These are phyloP conservation scores for Nicotiana tabacum DNA, from an alignment of 257 asterid species.

Conservation along the genomic window DNA sequence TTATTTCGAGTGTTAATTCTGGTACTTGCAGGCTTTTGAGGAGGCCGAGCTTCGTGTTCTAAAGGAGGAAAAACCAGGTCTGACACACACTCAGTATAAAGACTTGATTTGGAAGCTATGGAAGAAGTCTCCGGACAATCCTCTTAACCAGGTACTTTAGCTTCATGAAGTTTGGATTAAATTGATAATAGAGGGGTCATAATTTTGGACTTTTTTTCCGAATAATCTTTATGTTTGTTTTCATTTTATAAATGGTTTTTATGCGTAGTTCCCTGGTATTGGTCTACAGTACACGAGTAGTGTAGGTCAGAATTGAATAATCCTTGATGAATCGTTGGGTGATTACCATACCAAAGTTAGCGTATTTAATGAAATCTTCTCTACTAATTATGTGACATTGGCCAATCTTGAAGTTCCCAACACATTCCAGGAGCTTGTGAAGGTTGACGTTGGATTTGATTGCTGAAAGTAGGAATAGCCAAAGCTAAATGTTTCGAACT, in stretches of 20 bases:
- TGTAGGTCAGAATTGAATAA: neutral
- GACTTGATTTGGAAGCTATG: conserved; percentile 96
- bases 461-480: neutral
- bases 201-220: neutral
- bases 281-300: neutral
- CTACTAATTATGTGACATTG: neutral
- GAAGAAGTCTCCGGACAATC: conserved; percentile 95
- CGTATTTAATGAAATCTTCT: neutral
- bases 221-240: neutral
- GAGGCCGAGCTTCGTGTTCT: conserved; percentile 28
- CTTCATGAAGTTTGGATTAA: neutral
- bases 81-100: conserved; percentile 43
- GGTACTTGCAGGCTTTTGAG: conserved; percentile 25
- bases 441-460: neutral
- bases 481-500: neutral
- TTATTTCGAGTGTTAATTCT: neutral
- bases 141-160: conserved; percentile 66
- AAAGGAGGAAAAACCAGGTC: conserved; percentile 46
- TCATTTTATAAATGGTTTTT: neutral
- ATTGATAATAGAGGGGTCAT: neutral
- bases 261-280: neutral
- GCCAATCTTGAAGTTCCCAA: neutral
- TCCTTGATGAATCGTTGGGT: neutral
- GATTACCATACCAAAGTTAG: conserved; percentile 1
- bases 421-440: neutral